Base-by-base conservation (phyloP, 2,329 filamentous ascomycete species). In the Pseudonectria buxi region DNA sequence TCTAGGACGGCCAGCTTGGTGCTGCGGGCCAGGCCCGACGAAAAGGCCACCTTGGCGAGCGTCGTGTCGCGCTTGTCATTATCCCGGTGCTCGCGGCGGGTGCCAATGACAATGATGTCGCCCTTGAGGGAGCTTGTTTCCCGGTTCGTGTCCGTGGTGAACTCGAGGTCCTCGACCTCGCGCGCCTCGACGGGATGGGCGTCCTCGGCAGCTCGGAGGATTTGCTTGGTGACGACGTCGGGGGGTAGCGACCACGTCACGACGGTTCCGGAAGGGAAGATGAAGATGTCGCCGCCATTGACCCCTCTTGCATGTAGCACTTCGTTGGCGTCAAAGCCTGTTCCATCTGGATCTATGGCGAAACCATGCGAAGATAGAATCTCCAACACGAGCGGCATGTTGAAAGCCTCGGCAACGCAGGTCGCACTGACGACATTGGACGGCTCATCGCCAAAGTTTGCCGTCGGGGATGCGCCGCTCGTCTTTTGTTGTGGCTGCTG, bases 1-100 rank as follows among this genome's bases (percentile, higher is more conserved):
- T 98, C 92, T 14, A 98, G 74, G 3, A 95, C 87, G 26, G 88
- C 90, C 10, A 98, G 75, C 60, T 96, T 96, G 6, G 92, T 95
- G 52, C 84, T 92, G 35, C 92, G 76, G 5, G 92, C 90, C 9
- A 98, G 74, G 2, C 90, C 90, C 1, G 88, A 95, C 1, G 90
- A 95, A 61, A 96, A 96, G 28, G 92, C 92, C 43, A 96, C 90
- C 58, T 96, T 95, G 49, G 89, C 88, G 11, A 95, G 72, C 2
- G 90, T 85, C 2, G 69, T 76, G 50, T 75, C 73, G 10, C 74
- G 57, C 9, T 57, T 62, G 47, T 68, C 65, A 29, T 64, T 64
- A 14, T 64, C 60, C n/a, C 59, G 47, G 39, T 54, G 44, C 28
- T 74, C 71, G 26, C 65, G 60, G 43, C 82, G 83, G 2, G 87